Evolutionary conservation across 1,139 yeast genomes (phyloP), one percentile per base, ranked within the genome.

Genomic region (Yamadazyma dushanensis): DNA sequence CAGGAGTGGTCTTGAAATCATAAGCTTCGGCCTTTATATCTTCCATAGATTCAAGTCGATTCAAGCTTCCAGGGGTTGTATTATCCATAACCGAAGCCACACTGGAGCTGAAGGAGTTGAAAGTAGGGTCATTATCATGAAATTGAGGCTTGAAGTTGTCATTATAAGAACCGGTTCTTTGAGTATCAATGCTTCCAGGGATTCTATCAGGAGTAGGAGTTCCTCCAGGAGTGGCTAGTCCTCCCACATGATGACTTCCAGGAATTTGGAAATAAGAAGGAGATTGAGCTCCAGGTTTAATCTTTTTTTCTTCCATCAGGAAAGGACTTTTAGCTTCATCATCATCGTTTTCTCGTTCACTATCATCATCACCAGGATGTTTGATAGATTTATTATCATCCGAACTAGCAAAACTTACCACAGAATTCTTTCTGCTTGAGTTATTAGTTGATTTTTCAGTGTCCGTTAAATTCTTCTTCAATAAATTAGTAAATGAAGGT

Each of bases 341-440:
- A 16, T 16, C 7, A 10, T 31, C 34, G 18, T 16, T 24, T 4
- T 11, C 16, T 11, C 6, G 9, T 16, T 28, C 31, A 8, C 17
- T 14, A 18, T 28, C 31, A 4, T 7, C 30, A 17, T 31, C 34
- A 13, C 29, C 33, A 17, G 27, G 21, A 23, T 16, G 24, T 10
- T 24, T 31, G 10, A 31, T 11, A 11, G 29, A 24, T 29, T 31
- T 35, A 17, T 14, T 24, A 6, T 38, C 38, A 34, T 67, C 73
- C 5, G 70, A 63, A 45, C 70, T 63, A 10, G 75, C 75, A 54
- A 70, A 70, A 55, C 73, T 65, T 11, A 70, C 76, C 26, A 69
- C 73, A 8, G 76, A 70, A 46, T 69, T 70, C 46, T 70, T 71
- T 23, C 76, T 49, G 8, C 71, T 59, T 32, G 58, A 56, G 32